A percentile compares a stretch with the other conserved stretches of the same genome.
Evolutionary conservation across 2,329 filamentous ascomycete species (phyloP).

Genomic region (Paecilomyces variotii): DNA sequence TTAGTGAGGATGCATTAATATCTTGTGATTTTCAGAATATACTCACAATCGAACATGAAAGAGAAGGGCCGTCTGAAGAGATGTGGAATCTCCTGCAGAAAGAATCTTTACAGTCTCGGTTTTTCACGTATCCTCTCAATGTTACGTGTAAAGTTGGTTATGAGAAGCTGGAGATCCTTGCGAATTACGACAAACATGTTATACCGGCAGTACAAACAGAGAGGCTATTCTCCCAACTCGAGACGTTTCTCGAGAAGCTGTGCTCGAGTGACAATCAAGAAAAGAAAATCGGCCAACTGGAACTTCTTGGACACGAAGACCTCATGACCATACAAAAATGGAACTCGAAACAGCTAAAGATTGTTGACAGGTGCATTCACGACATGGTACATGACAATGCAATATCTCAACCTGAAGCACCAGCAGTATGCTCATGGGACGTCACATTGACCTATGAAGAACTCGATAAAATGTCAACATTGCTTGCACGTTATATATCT

Average conservation of each 20-base stretch:
- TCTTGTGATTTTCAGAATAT: conserved; percentile 37
- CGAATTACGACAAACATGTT: conserved; percentile 5
- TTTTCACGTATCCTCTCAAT: conserved; percentile 6
- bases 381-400: conserved; percentile 24
- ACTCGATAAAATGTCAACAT: conserved; percentile 14
- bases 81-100: conserved; percentile 2
- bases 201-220: conserved; percentile 5
- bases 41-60: conserved; percentile 22
- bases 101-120: conserved; percentile 3
- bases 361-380: conserved; percentile 12
- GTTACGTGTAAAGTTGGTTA: conserved; percentile 4
- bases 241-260: conserved; percentile 4
- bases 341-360: background rate
- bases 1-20: conserved; percentile 37
- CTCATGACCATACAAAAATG: background rate
- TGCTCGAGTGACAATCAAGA: conserved; percentile 4
- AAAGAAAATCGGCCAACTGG: conserved; percentile 8
- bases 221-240: conserved; percentile 6
- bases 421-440: conserved; percentile 9
- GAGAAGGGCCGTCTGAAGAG: background rate
- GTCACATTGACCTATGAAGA: conserved; percentile 7
- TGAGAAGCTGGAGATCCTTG: conserved; percentile 1
- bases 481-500: conserved; percentile 13
- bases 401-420: conserved; percentile 19
- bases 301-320: background rate